Conservation (phyloP, 306 rosid genomes). For the Casuarina equisetifolia region DNA sequence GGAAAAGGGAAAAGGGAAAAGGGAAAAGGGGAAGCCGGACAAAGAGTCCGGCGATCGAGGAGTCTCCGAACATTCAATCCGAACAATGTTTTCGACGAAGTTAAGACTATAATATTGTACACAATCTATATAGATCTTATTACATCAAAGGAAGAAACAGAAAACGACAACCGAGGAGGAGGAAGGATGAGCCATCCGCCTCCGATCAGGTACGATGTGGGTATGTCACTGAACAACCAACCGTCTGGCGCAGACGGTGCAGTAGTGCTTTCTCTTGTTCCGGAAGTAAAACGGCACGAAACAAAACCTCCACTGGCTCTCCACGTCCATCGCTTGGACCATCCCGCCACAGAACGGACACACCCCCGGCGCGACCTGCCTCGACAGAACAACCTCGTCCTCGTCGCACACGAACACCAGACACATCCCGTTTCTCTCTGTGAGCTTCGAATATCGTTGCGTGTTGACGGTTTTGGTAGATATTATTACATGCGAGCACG, state of each 20-base stretch:
- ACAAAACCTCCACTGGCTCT: constrained; percentile 69
- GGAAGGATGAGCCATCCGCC: too few relatives aligned
- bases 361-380: constrained; percentile 71
- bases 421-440: constrained; percentile 48
- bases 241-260: constrained; percentile 49
- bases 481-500: neutral
- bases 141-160: neutral
- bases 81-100: neutral
- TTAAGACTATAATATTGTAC: neutral
- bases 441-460: neutral
- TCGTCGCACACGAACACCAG: constrained; percentile 81
- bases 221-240: constrained; percentile 38
- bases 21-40: too few relatives aligned
- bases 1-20: too few relatives aligned
- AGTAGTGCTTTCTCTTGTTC: constrained; percentile 62
- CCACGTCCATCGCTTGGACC: constrained; percentile 68
- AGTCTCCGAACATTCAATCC: too few relatives aligned
- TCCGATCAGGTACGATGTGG: neutral
- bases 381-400: constrained; percentile 59
- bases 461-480: neutral
- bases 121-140: neutral
- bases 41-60: too few relatives aligned
- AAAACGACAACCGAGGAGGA: neutral
- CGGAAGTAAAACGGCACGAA: constrained; percentile 61
- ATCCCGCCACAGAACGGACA: constrained; percentile 83